Base-by-base conservation (phyloP, 768 basidiomycete species). In the Rhizopogon vesiculosus region DNA sequence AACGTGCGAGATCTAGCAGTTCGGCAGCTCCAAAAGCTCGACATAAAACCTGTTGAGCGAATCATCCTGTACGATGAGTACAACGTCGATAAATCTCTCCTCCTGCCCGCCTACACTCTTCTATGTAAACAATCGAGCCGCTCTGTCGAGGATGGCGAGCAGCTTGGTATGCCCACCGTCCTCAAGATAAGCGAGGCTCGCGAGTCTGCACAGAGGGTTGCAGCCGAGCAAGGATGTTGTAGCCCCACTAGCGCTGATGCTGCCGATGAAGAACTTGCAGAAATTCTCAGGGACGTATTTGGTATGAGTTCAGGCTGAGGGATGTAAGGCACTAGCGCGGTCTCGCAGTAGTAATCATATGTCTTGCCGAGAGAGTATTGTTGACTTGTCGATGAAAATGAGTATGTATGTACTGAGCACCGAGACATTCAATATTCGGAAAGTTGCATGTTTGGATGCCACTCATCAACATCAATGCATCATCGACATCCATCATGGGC, bases 121-220 rank as follows among this genome's bases (percentile, higher is more conserved):
- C 72, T 89, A 0, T 82, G 82, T 44, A 70, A 71, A 12, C 80
- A 84, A 6, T 70, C 76, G 0, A 76, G 74, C 0, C 74, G 85
- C n/a, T 74, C 72, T 0, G 66, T 79, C 1, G 75, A 74, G 6
- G 90, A 89, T 55, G 84, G 80, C 40, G 63, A 70, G 3, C 70
- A 71, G 35, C 71, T 91, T n/a, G 83, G 84, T 42, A 65, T 83
- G 63, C 79, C 84, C 38, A 83, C 82, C 0, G 72, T 81, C 0
- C 65, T 86, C 1, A 74, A 66, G 38, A 72, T 89, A 15, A 81
- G 80, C 0, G 65, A 69, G 3, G 81, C 80, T 3, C 76, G 86
- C 1, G 87, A 88, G 56, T 67, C 65, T 15, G 64, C 62, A 7
- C 63, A 61, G 48, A 74, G 73, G 29, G 67, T 75, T 8, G 69